Percentiles rank a stretch among this genome's conserved stretches.
Conservation (phyloP, 345 rosid species). For the Pistacia vera region DNA sequence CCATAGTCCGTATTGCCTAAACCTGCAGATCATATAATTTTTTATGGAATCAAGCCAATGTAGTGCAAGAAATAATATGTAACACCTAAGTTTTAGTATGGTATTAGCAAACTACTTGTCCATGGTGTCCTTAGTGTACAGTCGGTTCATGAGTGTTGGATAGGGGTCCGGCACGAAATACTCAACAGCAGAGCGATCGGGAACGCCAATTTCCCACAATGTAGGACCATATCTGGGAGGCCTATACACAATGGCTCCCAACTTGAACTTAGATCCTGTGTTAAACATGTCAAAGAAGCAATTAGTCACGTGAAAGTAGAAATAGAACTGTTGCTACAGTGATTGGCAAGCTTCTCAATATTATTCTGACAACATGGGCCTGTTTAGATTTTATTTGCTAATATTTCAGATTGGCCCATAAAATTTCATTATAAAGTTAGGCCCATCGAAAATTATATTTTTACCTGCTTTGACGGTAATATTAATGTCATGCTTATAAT, state of each 20-base stretch:
- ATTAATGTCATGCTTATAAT: constrained; percentile 40
- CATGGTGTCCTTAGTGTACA: constrained; percentile 21
- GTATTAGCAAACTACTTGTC: constrained; percentile 38
- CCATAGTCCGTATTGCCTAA: constrained; percentile 85
- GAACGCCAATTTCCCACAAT: constrained; percentile 84
- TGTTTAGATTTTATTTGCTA: no score
- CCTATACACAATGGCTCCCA: constrained; percentile 47
- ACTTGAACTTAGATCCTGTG: constrained; percentile 46
- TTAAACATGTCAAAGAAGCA: not conserved
- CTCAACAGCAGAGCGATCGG: constrained; percentile 76
- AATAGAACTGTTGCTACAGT: not conserved
- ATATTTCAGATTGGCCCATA: not conserved
- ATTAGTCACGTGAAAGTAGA: not conserved
- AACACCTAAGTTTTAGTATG: constrained; percentile 6
- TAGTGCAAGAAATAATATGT: not conserved
- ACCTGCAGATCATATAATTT: constrained; percentile 34
- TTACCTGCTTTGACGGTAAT: constrained; percentile 61
- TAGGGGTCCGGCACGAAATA: constrained; percentile 67
- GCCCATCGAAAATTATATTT: not conserved
- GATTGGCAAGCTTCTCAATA: no score
- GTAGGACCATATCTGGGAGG: constrained; percentile 86
- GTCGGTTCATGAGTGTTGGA: constrained; percentile 48
- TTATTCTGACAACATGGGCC: no score
- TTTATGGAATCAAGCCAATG: not conserved
- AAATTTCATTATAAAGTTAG: not conserved